Evolutionary conservation across 2,329 filamentous ascomycete species (phyloP).

Genomic region (Colletotrichum gigasporum): DNA sequence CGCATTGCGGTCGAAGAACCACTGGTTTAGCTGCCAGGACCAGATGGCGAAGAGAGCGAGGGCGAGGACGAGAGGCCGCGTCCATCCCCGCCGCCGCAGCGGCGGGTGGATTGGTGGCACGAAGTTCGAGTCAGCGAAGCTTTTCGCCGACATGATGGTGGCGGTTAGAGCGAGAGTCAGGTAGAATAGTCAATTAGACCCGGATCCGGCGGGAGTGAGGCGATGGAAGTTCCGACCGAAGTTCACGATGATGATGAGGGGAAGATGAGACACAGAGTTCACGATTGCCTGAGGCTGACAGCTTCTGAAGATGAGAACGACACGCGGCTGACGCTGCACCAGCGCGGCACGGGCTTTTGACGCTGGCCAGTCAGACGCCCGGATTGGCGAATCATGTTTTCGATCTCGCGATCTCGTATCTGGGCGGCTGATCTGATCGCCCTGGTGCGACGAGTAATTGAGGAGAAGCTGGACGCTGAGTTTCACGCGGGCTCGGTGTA

Average conservation of each 20-base stretch:
- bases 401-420: background rate
- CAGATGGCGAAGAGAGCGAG: constrained; percentile 13
- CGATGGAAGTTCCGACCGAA: background rate
- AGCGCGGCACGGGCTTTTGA: background rate
- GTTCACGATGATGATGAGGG: background rate
- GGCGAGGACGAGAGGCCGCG: constrained; percentile 12
- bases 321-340: constrained; percentile 10
- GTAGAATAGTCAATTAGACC: background rate
- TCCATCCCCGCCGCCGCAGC: constrained; percentile 3
- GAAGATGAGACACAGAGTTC: background rate
- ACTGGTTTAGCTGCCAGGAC: constrained; percentile 14
- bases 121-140: constrained; percentile 21
- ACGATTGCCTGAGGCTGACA: background rate
- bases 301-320: background rate
- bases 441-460: background rate
- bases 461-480: too few relatives aligned
- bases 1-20: constrained; percentile 1
- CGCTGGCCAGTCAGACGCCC: constrained; percentile 5
- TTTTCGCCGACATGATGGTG: constrained; percentile 25
- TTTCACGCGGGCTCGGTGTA: too few relatives aligned
- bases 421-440: constrained; percentile 4
- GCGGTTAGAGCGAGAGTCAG: background rate
- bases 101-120: background rate
- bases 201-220: background rate
- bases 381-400: background rate